These are phyloP conservation scores for Rhodotorula sp. DNA, from an alignment of 1,284 basidiomycete species.

Conservation along the genomic window DNA sequence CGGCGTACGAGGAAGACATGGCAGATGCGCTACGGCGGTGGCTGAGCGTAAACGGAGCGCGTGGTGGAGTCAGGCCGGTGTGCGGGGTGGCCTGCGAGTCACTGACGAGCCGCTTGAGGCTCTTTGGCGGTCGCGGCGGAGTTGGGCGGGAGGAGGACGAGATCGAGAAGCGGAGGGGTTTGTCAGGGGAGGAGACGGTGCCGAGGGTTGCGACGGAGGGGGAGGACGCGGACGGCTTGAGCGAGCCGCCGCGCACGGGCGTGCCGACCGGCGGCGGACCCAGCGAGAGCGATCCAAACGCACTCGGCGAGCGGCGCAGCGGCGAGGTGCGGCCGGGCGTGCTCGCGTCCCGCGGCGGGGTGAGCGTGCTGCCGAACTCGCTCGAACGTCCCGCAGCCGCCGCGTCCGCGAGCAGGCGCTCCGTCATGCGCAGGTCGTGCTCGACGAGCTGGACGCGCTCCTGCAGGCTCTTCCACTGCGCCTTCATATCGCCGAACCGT, in stretches of 20 bases:
- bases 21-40: slow-evolving; percentile 22
- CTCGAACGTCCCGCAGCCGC: slow-evolving; percentile 38
- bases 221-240: slow-evolving; percentile 53
- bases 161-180: slow-evolving; percentile 1
- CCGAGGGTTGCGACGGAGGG: slow-evolving; percentile 49
- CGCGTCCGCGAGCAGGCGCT: slow-evolving; percentile 58
- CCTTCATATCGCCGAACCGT: slow-evolving; percentile 78
- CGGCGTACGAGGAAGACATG: slow-evolving; percentile 4
- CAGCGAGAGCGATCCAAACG: slow-evolving; percentile 13
- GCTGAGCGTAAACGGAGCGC: slow-evolving; percentile 15
- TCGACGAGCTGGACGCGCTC: slow-evolving; percentile 62
- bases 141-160: slow-evolving; percentile 21
- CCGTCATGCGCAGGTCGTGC: slow-evolving; percentile 73
- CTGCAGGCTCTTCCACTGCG: slow-evolving; percentile 71
- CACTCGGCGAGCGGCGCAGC: slow-evolving; percentile 34
- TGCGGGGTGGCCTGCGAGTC: slow-evolving; percentile 8
- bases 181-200: slow-evolving; percentile 1
- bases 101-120: slow-evolving; percentile 16
- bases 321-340: slow-evolving; percentile 29
- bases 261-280: not conserved
- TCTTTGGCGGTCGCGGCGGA: slow-evolving; percentile 26
- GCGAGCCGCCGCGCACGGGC: not conserved
- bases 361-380: slow-evolving; percentile 14
- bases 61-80: slow-evolving; percentile 14
- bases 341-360: slow-evolving; percentile 6